These are phyloP conservation scores for Tricholoma hemisulphureum DNA, from an alignment of 768 basidiomycete species.

Conservation along the genomic window DNA sequence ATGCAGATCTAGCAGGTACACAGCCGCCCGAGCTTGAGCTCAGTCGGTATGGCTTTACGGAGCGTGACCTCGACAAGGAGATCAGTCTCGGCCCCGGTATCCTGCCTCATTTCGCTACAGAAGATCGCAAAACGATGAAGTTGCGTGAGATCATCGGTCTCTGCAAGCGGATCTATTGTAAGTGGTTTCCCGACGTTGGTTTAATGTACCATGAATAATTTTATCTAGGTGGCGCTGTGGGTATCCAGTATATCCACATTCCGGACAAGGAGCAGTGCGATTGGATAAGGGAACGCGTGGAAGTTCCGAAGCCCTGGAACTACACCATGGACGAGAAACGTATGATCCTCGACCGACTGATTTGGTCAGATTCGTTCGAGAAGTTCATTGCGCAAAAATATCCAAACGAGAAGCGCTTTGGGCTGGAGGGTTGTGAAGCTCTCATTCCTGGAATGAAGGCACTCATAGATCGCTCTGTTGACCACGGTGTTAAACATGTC, in stretches of 20 bases:
- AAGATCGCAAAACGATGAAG: conserved; percentile 83
- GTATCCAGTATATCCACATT: conserved; percentile 93
- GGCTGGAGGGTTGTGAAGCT: conserved; percentile 96
- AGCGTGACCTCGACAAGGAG: conserved; percentile 91
- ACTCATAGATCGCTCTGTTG: conserved; percentile 96
- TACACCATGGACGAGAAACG: conserved; percentile 98
- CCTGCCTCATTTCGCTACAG: conserved; percentile 89
- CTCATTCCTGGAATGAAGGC: conserved; percentile 99
- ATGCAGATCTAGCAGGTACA: conserved; percentile 78
- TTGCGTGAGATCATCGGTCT: conserved; percentile 89
- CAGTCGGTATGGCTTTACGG: conserved; percentile 92
- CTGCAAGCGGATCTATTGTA: conserved; percentile 92
- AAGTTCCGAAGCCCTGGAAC: conserved; percentile 95
- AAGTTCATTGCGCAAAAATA: conserved; percentile 98
- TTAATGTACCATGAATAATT: not conserved
- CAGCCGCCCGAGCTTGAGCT: conserved; percentile 89
- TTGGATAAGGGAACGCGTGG: conserved; percentile 96
- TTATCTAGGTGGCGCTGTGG: conserved; percentile 73
- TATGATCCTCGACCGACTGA: conserved; percentile 97
- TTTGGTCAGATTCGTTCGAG: conserved; percentile 99
- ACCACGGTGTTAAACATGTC: conserved; percentile 91
- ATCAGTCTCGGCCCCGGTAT: conserved; percentile 96
- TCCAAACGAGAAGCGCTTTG: conserved; percentile 99
- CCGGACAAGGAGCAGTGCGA: conserved; percentile 98
- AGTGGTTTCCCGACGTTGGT: conserved; percentile 27